A percentile compares a stretch with the other conserved stretches of the same genome.
Conservation (phyloP, 106 monocot species). For the Allium sativum region DNA sequence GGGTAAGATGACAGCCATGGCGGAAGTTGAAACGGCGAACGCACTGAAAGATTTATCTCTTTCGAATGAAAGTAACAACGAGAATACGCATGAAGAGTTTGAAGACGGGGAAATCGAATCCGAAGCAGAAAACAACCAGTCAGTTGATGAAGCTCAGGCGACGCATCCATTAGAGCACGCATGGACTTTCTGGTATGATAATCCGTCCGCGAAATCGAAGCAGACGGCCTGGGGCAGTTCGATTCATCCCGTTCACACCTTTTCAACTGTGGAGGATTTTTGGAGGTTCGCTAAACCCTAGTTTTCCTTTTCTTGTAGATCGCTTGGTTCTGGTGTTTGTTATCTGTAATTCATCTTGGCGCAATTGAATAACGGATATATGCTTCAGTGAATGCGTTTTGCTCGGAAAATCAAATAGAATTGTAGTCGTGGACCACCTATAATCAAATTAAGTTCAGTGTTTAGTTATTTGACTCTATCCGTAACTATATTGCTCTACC, state of each 20-base stretch:
- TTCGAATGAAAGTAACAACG: neutral
- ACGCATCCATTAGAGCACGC: constrained; percentile 59
- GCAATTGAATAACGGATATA: too few species aligned
- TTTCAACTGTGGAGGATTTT: constrained; percentile 76
- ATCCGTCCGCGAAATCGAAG: constrained; percentile 42
- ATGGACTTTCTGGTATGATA: constrained; percentile 96
- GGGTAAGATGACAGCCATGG: neutral
- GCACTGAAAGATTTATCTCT: neutral
- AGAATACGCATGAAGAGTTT: neutral
- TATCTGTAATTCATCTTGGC: neutral
- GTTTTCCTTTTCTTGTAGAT: neutral
- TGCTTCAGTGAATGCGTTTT: too few species aligned
- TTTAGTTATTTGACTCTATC: neutral
- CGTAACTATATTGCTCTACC: too few species aligned
- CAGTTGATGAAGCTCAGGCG: neutral
- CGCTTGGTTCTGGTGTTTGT: neutral
- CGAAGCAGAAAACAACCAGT: neutral
- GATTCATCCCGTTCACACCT: constrained; percentile 63
- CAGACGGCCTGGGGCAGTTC: constrained; percentile 74
- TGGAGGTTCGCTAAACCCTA: constrained; percentile 42
- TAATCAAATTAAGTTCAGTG: neutral
- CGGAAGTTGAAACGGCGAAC: neutral
- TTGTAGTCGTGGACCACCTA: neutral
- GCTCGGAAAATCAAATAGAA: too few species aligned
- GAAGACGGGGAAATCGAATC: constrained; percentile 4